Base-by-base conservation (phyloP, 306 rosid genomes). In the Glycyrrhiza uralensis region DNA sequence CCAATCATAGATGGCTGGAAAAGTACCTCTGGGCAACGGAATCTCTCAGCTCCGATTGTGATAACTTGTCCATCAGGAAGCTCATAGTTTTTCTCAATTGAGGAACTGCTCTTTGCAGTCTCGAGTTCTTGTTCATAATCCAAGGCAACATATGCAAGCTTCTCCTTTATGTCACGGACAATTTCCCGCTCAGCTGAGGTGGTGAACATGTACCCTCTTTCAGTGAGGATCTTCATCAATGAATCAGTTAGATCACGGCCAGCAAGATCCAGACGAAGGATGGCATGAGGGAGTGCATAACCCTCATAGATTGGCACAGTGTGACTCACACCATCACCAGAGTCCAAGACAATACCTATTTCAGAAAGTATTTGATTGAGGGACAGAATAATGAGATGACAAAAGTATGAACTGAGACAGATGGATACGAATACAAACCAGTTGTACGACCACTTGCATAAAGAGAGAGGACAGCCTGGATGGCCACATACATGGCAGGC, bases 381-480 rank as follows among this genome's bases (percentile, higher is more conserved):
- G 33, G 6, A 41, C 6, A 67, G 13, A 59, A 6, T 24, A 6
- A 60, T 1, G 13, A 6, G 0, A 45, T 5, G 22, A 74, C 23
- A 17, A 76, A 18, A 29, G 8, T 7, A 67, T 44, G 22, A 46
- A 69, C 1, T 6, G 20, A 42, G 33, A 52, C 26, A 64, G 14
- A 54, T 12, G 26, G 56, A n/a, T 32, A 51, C 3, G 1, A 57
- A 35, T 74, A 85, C 85, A 24, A 84, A 91, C 97, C 97, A 49
- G 98, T 90, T 77, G 98, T 93, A 59, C 98, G 98, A 62, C 98
- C 98, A 90, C 98, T 93, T 24, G 98, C 98, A 52, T 93, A 93
- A 3, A 93, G 93, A 20, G 98, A 93, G 64, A 93, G 92, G 62
- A 93, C 97, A 0, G 97, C 98, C 87, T 93, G 98, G 73, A 93